A percentile compares a stretch with the other conserved stretches of the same genome.
Conservation (phyloP, 1,284 basidiomycete species). For the Xanthoconium separans region DNA sequence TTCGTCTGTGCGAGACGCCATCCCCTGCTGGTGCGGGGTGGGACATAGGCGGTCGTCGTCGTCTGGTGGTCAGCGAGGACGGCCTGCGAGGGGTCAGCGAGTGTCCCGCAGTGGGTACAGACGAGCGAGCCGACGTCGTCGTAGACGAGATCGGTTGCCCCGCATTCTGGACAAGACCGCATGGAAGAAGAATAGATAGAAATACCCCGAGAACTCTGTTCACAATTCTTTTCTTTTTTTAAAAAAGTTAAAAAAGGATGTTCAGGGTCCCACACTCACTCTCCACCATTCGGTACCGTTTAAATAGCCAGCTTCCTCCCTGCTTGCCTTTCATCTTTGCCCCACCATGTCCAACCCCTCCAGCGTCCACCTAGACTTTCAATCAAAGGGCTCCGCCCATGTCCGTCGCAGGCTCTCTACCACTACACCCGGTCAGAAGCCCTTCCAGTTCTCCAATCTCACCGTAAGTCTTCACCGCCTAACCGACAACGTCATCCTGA, state of each 20-base stretch:
- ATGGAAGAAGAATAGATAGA: too few species aligned
- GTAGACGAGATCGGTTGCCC: conserved; percentile 50
- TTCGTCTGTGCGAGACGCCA: conserved; percentile 63
- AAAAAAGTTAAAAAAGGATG: neutral
- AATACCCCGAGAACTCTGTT: conserved; percentile 31
- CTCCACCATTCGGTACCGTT: neutral
- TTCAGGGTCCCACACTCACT: neutral
- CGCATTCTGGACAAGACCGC: conserved; percentile 49
- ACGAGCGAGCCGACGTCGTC: conserved; percentile 58
- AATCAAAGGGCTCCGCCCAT: conserved; percentile 60
- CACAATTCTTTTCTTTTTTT: too few species aligned
- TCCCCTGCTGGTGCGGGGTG: conserved; percentile 40
- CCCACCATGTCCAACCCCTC: conserved; percentile 41
- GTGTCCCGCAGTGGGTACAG: conserved; percentile 65
- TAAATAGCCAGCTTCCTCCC: conserved; percentile 24
- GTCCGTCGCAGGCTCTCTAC: conserved; percentile 67
- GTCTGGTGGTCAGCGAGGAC: conserved; percentile 47
- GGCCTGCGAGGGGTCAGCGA: conserved; percentile 57
- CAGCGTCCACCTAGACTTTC: conserved; percentile 45
- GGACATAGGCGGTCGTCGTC: conserved; percentile 32
- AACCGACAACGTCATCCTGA: conserved; percentile 17
- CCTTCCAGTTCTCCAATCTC: conserved; percentile 58
- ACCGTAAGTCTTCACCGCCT: conserved; percentile 48
- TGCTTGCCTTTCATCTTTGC: conserved; percentile 14
- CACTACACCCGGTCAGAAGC: conserved; percentile 44